Evolutionary conservation across 768 basidiomycete species (phyloP), one percentile per base, ranked within the genome.

Genomic region (Grammothele lineata): DNA sequence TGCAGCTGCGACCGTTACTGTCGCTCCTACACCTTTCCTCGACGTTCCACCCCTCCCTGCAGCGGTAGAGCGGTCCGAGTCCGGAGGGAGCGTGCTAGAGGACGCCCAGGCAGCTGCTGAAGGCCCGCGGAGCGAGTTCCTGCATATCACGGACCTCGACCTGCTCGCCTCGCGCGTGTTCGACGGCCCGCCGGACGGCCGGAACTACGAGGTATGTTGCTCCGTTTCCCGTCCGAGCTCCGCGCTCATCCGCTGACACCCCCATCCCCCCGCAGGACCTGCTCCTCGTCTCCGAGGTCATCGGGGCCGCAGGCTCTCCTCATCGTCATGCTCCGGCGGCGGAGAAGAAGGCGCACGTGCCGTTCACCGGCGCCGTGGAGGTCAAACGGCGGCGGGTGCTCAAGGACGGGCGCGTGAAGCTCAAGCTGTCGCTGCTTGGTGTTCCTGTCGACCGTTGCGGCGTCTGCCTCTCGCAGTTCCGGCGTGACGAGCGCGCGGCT

Each of bases 401-500:
- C 39, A 70, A 70, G 53, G 77, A 85, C 56, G 86, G 87, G 5
- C 81, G 81, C 35, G 71, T 81, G 44, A 89, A 88, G 68, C 57
- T 87, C 37, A 90, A 87, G 67, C 63, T 88, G 40, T 70, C 72
- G 7, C 61, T 89, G 40, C 66, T 86, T 17, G 87, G 82, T 32
- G 68, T 75, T 12, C 57, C 70, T 1, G 85, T 90, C 26, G 78
- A 83, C 52, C 78, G 78, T 57, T 91, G 88, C 63, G 76, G 81
- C 33, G 81, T 88, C 40, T 90, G 88, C 60, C 66, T 87, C 61
- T 75, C 72, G 38, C 83, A 83, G 65, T 90, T 87, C 67, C 80
- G 70, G 64, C 71, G 67, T 7, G 75, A 66, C 15, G 82, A 89
- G 48, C 55, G 58, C 46, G 84, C 75, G 12, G 75, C 75, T 26